phyloP scores from a whole-genome alignment of 2,329 filamentous ascomycete species.

The Teratosphaeriaceae sp. region DNA sequence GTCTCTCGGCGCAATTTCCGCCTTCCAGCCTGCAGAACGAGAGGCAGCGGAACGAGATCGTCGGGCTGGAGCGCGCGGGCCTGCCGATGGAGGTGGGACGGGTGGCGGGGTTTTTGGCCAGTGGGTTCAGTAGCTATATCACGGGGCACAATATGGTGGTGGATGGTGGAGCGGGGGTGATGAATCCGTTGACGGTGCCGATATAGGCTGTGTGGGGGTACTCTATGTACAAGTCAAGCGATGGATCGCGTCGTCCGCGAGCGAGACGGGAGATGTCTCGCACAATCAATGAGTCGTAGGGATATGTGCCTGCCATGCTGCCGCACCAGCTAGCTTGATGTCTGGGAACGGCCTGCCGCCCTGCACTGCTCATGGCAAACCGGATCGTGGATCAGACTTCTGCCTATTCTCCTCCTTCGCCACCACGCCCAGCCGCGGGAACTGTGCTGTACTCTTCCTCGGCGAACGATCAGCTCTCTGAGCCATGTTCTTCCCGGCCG shows the following conservation, averaged over 20 bases:
- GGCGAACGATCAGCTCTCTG: too few relatives aligned
- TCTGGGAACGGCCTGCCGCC: too few relatives aligned
- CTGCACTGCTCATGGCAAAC: too few relatives aligned
- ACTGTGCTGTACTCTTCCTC: background rate
- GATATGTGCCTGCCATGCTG: too few relatives aligned
- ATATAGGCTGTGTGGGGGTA: conserved; percentile 5
- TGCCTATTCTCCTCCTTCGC: background rate
- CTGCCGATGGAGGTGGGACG: conserved; percentile 52
- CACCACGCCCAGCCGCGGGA: background rate
- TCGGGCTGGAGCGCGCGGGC: conserved; percentile 54
- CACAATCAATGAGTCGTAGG: too few relatives aligned
- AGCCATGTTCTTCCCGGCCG: too few relatives aligned
- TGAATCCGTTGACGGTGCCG: conserved; percentile 30
- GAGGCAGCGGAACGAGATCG: conserved; percentile 44
- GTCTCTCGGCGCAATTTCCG: conserved; percentile 49
- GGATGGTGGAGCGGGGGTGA: conserved; percentile 48
- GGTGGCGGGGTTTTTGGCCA: conserved; percentile 57
- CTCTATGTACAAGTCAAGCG: background rate
- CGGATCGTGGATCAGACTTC: too few relatives aligned
- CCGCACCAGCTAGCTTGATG: background rate
- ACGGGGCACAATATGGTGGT: conserved; percentile 57
- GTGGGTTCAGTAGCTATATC: conserved; percentile 56
- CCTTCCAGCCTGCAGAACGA: conserved; percentile 48
- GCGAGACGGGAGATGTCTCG: background rate
- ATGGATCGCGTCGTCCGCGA: background rate